Conservation (phyloP, 345 rosid genomes). For the rapeseed (Brassica napus) region Da-Ae NC_063446.1:7189501-7190000, state of each 20-base stretch:
- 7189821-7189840: conserved; percentile 5
- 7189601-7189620: conserved; percentile 1
- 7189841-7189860: conserved; percentile 24
- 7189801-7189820: neutral
- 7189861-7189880: conserved; percentile 32
- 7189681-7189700: conserved; percentile 89
- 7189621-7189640: neutral
- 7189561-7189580: neutral
- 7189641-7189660: conserved; percentile 89
- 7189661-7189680: conserved; percentile 87
- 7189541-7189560: conserved; percentile 8
- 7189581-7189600: neutral
- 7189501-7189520: conserved; percentile 78
- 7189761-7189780: conserved; percentile 65
- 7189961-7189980: conserved; percentile 11
- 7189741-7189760: conserved; percentile 92
- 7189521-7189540: conserved; percentile 62
- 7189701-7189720: conserved; percentile 90
- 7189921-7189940: conserved; percentile 30
- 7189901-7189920: no score
- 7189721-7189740: conserved; percentile 93
- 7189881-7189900: conserved; percentile 30
- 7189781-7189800: conserved; percentile 16
- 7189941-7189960: conserved; percentile 42
- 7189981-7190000: neutral